These are phyloP conservation scores for Bipolaris bicolor DNA, from an alignment of 2,329 filamentous ascomycete species.

Conservation along the genomic window DNA sequence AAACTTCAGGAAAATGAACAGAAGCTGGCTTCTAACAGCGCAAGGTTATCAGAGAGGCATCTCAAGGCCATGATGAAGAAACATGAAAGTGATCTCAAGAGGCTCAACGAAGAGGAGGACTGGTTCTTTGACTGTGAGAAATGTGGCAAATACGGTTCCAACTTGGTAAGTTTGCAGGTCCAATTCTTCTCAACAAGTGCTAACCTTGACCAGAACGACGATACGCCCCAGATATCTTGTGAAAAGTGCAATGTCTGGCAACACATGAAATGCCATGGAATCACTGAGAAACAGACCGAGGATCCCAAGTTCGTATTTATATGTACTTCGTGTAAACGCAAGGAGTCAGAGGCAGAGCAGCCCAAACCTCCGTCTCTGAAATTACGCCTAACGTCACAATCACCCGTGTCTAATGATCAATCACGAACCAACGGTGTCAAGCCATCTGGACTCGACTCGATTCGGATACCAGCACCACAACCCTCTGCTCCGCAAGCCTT, in stretches of 20 bases:
- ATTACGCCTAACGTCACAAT: constrained; percentile 61
- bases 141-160: constrained; percentile 87
- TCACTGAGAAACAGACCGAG: constrained; percentile 79
- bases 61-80: constrained; percentile 83
- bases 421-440: constrained; percentile 27
- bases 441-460: constrained; percentile 23
- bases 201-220: constrained; percentile 70
- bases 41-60: constrained; percentile 75
- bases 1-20: constrained; percentile 78
- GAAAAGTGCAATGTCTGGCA: constrained; percentile 96
- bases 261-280: constrained; percentile 88
- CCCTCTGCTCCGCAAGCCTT: constrained; percentile 19
- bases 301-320: constrained; percentile 79
- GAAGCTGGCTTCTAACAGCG: constrained; percentile 52
- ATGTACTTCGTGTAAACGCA: constrained; percentile 76
- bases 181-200: constrained; percentile 1
- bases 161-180: constrained; percentile 57
- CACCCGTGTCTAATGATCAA: constrained; percentile 43
- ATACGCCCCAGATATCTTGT: constrained; percentile 90
- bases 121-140: constrained; percentile 94
- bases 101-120: constrained; percentile 73
- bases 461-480: constrained; percentile 29
- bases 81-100: constrained; percentile 75
- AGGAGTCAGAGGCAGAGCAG: constrained; percentile 65
- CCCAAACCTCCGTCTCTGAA: constrained; percentile 69